Base-by-base conservation (phyloP, 1,139 yeast species). In the Hemisphaericaspora xylanilytica region DNA sequence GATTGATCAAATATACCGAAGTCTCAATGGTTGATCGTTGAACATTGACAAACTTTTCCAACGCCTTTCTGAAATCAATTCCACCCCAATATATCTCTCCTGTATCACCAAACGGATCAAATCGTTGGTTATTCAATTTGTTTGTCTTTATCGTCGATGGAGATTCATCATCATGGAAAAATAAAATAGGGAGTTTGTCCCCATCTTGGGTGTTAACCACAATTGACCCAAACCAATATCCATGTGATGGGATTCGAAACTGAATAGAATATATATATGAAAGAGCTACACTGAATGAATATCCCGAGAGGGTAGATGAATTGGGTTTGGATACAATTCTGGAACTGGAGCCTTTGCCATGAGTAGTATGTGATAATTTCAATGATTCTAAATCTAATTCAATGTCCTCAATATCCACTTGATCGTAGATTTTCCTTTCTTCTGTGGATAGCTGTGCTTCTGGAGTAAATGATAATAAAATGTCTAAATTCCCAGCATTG, bases 221-320 rank as follows among this genome's bases (percentile, higher is more conserved):
- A 14, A 90, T 65, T 0, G 95, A 85, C 0, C 99, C 99, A 63
- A 78, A 78, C 96, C 97, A 92, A 81, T 87, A 84, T 1, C 96
- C 94, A 16, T 75, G 65, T 1, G 89, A 80, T 2, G 97, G 96
- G 5, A 81, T 82, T 41, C 97, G 73, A 9, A 85, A 75, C 58
- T 90, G 96, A 33, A 92, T 70, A 20, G 95, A 85, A 57, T 81
- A 90, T 3, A 92, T 59, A 43, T 72, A 78, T 18, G 76, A 62
- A 9, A 88, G 59, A 1, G 82, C 73, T 17, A 81, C 58, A 13
- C 81, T 75, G 59, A 85, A 86, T 10, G 87, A 78, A 58, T 78
- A 86, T 1, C 85, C 76, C 1, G 83, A 67, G 28, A 78, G 59
- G 1, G 80, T 70, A 1, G 81, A 69, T 13, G 63, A 41, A 3